Evolutionary conservation across 1,139 yeast species (phyloP).

Genomic region (Saccharomycopsis phalli): DNA sequence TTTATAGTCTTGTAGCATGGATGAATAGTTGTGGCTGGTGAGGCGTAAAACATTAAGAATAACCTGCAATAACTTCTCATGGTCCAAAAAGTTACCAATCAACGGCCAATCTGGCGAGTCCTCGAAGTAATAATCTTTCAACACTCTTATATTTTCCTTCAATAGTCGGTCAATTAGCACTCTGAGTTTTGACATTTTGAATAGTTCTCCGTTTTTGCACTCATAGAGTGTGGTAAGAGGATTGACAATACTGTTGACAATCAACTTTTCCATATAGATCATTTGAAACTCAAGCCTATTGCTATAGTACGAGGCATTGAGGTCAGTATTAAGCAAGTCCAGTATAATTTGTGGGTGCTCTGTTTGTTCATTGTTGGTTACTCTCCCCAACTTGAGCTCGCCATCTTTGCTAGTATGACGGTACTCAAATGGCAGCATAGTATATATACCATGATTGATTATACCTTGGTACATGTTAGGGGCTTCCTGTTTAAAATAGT

Average conservation of each 20-base stretch:
- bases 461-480: slow-evolving; percentile 69
- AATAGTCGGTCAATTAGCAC: slow-evolving; percentile 25
- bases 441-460: slow-evolving; percentile 71
- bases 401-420: slow-evolving; percentile 62
- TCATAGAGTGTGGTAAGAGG: slow-evolving; percentile 72
- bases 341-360: slow-evolving; percentile 26
- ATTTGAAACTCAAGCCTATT: slow-evolving; percentile 48
- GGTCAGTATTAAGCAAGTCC: slow-evolving; percentile 25
- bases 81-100: slow-evolving; percentile 28
- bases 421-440: slow-evolving; percentile 30
- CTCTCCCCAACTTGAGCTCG: slow-evolving; percentile 41
- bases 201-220: slow-evolving; percentile 66
- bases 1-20: slow-evolving; percentile 77
- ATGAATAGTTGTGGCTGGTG: slow-evolving; percentile 49
- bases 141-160: slow-evolving; percentile 25
- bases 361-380: slow-evolving; percentile 28
- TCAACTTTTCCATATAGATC: slow-evolving; percentile 65
- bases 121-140: slow-evolving; percentile 10
- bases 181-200: slow-evolving; percentile 39
- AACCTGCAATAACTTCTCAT: slow-evolving; percentile 36
- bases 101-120: neutral
- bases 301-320: slow-evolving; percentile 37
- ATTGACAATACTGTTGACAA: slow-evolving; percentile 75
- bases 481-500: slow-evolving; percentile 44
- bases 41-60: slow-evolving; percentile 43